phyloP scores from a whole-genome alignment of 2,329 filamentous ascomycete genomes.

The Waltergamsia citrina region DNA sequence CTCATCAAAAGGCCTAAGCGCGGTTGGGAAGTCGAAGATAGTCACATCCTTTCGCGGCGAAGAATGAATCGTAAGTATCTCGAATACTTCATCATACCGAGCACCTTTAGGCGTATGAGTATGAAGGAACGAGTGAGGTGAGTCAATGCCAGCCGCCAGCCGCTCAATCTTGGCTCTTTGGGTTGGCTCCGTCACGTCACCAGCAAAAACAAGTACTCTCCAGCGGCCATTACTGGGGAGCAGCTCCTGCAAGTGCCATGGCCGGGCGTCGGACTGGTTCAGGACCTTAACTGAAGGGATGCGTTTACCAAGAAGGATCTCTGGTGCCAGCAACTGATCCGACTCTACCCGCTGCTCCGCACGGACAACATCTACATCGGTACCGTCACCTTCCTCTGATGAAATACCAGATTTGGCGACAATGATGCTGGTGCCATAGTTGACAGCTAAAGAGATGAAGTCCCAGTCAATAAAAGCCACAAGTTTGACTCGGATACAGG shows the following conservation, averaged over 20 bases:
- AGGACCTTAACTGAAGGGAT: slow-evolving; percentile 50
- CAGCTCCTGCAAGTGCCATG: slow-evolving; percentile 49
- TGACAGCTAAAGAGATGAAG: slow-evolving; percentile 27
- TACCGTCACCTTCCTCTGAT: slow-evolving; percentile 34
- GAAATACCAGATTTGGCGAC: slow-evolving; percentile 41
- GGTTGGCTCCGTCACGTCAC: slow-evolving; percentile 34
- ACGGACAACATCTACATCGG: slow-evolving; percentile 11
- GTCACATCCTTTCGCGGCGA: slow-evolving; percentile 37
- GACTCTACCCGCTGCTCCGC: slow-evolving; percentile 8
- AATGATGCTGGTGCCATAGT: slow-evolving; percentile 47
- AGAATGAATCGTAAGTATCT: slow-evolving; percentile 52
- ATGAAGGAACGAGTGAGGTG: slow-evolving; percentile 7
- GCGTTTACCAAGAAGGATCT: slow-evolving; percentile 40
- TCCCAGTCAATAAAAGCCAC: neutral
- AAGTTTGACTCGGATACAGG: neutral
- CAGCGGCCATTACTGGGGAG: slow-evolving; percentile 49
- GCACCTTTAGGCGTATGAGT: slow-evolving; percentile 5
- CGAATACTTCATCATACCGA: slow-evolving; percentile 29
- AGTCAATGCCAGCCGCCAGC: slow-evolving; percentile 33
- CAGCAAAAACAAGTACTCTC: slow-evolving; percentile 52
- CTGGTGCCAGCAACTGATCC: slow-evolving; percentile 21
- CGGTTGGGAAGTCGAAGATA: slow-evolving; percentile 39
- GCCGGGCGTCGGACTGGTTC: slow-evolving; percentile 43
- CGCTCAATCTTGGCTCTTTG: slow-evolving; percentile 34
- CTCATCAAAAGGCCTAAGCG: slow-evolving; percentile 35